Percentiles rank a stretch among this genome's conserved stretches.
These are phyloP conservation scores for Trapa incisa DNA, from an alignment of 345 rosid genomes.

Conservation along the genomic window DNA sequence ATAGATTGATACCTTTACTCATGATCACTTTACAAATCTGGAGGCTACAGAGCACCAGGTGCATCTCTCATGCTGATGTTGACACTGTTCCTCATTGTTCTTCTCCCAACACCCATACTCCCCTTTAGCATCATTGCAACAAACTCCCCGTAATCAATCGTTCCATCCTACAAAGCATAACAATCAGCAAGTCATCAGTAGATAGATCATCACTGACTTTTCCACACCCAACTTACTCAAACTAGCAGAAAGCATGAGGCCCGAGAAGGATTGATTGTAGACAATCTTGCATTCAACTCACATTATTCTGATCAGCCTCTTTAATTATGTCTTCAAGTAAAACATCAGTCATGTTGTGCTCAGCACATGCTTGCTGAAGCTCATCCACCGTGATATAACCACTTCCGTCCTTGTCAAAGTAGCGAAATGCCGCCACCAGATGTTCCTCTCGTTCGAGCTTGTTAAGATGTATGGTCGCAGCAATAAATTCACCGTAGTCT, in stretches of 20 bases:
- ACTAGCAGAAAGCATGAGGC: neutral
- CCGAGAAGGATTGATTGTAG: neutral
- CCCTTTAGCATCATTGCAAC: slow-evolving; percentile 99
- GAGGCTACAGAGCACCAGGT: slow-evolving; percentile 18
- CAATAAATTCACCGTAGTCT: slow-evolving; percentile 91
- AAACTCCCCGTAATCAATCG: slow-evolving; percentile 89
- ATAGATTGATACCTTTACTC: neutral
- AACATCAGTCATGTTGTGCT: slow-evolving; percentile 83
- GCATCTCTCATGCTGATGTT: slow-evolving; percentile 87
- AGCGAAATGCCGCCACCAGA: slow-evolving; percentile 86
- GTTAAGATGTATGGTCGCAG: slow-evolving; percentile 89
- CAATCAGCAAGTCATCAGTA: neutral
- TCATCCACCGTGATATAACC: slow-evolving; percentile 92
- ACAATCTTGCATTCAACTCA: slow-evolving; percentile 21
- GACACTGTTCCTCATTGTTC: slow-evolving; percentile 85
- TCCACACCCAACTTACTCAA: neutral
- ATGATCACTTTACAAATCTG: neutral
- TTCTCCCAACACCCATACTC: slow-evolving; percentile 77
- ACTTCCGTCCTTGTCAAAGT: slow-evolving; percentile 92
- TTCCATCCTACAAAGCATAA: slow-evolving; percentile 50
- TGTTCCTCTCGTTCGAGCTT: slow-evolving; percentile 94
- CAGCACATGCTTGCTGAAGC: slow-evolving; percentile 86
- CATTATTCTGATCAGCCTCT: slow-evolving; percentile 96
- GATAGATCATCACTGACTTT: neutral
- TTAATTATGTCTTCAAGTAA: slow-evolving; percentile 77